These are phyloP conservation scores for Colletotrichum caudatum DNA, from an alignment of 2,329 filamentous ascomycete genomes.

Conservation along the genomic window DNA sequence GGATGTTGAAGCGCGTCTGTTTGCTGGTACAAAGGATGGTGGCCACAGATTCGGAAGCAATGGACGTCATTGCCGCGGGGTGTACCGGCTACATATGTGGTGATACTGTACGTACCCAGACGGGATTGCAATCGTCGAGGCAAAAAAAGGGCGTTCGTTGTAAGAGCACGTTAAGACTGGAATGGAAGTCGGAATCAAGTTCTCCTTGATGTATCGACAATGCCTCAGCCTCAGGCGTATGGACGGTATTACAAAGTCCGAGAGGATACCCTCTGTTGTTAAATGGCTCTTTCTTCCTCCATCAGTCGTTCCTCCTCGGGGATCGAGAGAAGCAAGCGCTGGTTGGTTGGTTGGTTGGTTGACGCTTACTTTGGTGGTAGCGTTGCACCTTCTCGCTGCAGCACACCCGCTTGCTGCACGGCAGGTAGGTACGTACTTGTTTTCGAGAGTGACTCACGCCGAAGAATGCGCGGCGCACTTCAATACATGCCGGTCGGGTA, in stretches of 20 bases:
- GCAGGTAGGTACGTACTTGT: background rate
- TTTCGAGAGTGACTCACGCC: conserved; percentile 35
- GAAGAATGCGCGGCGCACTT: conserved; percentile 19
- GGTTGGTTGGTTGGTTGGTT: too few relatives aligned
- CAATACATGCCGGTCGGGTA: background rate
- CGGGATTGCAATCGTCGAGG: background rate
- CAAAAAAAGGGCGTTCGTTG: background rate
- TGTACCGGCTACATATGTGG: too few relatives aligned
- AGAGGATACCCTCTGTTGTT: background rate
- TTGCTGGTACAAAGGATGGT: conserved; percentile 73
- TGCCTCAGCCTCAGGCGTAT: background rate
- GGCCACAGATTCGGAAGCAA: conserved; percentile 62
- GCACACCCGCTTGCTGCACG: background rate
- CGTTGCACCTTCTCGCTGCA: conserved; percentile 6
- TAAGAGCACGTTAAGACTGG: background rate
- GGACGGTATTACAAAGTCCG: background rate
- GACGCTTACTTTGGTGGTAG: background rate
- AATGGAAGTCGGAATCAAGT: background rate
- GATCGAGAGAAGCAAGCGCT: background rate
- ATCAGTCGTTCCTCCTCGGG: background rate
- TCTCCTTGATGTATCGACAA: background rate
- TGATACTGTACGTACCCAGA: background rate
- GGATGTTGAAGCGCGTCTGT: conserved; percentile 75
- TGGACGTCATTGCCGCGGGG: conserved; percentile 57
- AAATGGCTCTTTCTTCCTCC: background rate